These are phyloP conservation scores for Fraxinus pennsylvanica DNA, from an alignment of 257 asterid genomes.

Conservation along the genomic window DNA sequence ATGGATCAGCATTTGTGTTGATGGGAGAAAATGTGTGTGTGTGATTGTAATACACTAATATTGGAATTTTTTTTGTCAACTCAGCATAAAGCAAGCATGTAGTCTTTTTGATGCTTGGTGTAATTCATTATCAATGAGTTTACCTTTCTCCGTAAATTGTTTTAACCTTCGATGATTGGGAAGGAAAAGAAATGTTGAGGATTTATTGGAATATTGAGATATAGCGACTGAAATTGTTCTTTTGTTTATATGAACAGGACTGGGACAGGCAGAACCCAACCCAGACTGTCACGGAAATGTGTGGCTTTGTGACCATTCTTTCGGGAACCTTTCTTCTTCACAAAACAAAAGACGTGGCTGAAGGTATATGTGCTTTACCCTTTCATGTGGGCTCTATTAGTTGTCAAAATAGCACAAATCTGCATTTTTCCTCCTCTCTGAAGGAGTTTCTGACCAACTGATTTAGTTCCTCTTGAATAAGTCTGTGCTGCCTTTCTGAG, in stretches of 20 bases:
- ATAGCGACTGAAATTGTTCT: neutral
- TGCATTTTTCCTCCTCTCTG: neutral
- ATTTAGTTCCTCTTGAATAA: neutral
- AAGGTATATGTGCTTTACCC: conserved; percentile 29
- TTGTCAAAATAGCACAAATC: neutral
- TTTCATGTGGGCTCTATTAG: neutral
- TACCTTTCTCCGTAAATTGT: neutral
- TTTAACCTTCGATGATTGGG: neutral
- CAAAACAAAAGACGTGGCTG: conserved; percentile 40
- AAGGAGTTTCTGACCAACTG: neutral
- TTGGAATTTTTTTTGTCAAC: neutral
- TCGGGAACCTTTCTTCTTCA: conserved; percentile 47
- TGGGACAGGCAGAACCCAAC: conserved; percentile 49
- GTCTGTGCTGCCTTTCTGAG: neutral
- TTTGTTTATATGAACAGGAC: conserved; percentile 33
- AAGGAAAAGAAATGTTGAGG: neutral
- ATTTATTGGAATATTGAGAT: neutral
- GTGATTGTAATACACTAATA: neutral
- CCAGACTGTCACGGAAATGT: conserved; percentile 43
- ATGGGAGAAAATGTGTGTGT: neutral
- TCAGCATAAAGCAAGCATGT: neutral
- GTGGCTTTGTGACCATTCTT: conserved; percentile 49
- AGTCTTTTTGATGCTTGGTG: neutral
- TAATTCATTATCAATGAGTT: neutral
- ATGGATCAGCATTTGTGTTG: neutral